Percentiles rank a stretch among this genome's conserved stretches.
phyloP scores from a whole-genome alignment of 331 rosid genomes.

The Rosa hybrid region DNA sequence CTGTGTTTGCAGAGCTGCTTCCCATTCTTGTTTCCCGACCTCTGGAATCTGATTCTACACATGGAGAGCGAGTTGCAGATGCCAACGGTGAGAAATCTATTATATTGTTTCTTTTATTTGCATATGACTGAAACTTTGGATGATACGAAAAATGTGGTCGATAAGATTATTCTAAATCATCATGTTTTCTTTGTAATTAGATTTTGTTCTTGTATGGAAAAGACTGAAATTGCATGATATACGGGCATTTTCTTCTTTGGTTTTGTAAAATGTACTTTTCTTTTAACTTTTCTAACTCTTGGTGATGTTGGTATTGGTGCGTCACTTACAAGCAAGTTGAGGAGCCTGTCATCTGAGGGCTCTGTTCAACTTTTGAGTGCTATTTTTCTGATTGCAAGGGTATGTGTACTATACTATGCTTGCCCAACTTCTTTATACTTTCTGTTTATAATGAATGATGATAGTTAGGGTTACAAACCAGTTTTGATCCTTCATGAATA shows the following conservation, averaged over 20 bases:
- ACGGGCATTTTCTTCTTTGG: background rate
- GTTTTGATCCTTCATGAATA: background rate
- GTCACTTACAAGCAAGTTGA: slow-evolving; percentile 98
- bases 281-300: slow-evolving; percentile 2
- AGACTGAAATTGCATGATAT: background rate
- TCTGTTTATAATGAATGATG: background rate
- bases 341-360: slow-evolving; percentile 88
- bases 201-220: background rate
- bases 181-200: background rate
- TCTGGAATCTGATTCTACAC: slow-evolving; percentile 70
- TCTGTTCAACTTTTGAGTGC: slow-evolving; percentile 94
- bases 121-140: background rate
- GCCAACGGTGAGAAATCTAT: slow-evolving; percentile 75
- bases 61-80: slow-evolving; percentile 73
- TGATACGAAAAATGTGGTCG: background rate
- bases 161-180: background rate
- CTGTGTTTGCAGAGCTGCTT: slow-evolving; percentile 92
- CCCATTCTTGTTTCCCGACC: slow-evolving; percentile 80
- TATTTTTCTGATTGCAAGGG: slow-evolving; percentile 89
- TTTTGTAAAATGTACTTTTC: background rate
- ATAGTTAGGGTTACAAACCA: background rate
- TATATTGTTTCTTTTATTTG: background rate
- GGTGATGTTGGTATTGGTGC: slow-evolving; percentile 79
- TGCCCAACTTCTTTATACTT: background rate
- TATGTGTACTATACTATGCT: slow-evolving; percentile 60